Evolutionary conservation across 768 basidiomycete genomes (phyloP).

Genomic region (Hysterangium stoloniferum): DNA sequence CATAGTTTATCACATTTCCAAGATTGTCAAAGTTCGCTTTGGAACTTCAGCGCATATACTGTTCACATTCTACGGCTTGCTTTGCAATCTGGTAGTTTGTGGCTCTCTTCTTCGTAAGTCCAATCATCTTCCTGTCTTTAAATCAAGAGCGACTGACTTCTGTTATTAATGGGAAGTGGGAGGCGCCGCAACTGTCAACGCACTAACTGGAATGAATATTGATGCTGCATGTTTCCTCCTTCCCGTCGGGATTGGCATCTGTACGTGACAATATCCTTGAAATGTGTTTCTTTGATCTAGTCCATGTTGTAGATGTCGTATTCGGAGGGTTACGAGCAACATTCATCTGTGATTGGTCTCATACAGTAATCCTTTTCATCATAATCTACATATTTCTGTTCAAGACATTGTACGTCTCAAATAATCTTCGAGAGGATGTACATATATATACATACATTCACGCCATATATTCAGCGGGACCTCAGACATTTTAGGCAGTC

Average conservation of each 20-base stretch:
- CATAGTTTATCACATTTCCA: not conserved
- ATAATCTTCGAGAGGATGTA: slow-evolving; percentile 29
- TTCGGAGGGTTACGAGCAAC: slow-evolving; percentile 36
- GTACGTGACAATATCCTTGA: slow-evolving; percentile 14
- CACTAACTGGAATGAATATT: slow-evolving; percentile 38
- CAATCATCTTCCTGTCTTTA: not conserved
- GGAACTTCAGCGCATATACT: slow-evolving; percentile 39
- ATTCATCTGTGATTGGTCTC: slow-evolving; percentile 38
- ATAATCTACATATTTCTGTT: slow-evolving; percentile 26
- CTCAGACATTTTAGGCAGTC: slow-evolving; percentile 30
- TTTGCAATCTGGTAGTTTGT: slow-evolving; percentile 44
- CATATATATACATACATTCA: slow-evolving; percentile 12
- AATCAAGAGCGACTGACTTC: not conserved
- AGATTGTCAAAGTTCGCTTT: slow-evolving; percentile 44
- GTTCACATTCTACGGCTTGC: slow-evolving; percentile 45
- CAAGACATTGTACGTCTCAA: slow-evolving; percentile 9
- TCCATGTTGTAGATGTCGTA: slow-evolving; percentile 22
- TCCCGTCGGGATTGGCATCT: slow-evolving; percentile 38
- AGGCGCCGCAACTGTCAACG: slow-evolving; percentile 38
- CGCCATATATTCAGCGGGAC: slow-evolving; percentile 24
- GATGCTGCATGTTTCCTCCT: slow-evolving; percentile 38
- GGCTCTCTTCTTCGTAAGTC: slow-evolving; percentile 40
- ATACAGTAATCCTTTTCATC: slow-evolving; percentile 38
- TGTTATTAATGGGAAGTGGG: slow-evolving; percentile 25
- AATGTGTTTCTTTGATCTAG: slow-evolving; percentile 6